Base-by-base conservation (phyloP, 2,329 filamentous ascomycete species). In the Paraphaeosphaeria minitans region DNA sequence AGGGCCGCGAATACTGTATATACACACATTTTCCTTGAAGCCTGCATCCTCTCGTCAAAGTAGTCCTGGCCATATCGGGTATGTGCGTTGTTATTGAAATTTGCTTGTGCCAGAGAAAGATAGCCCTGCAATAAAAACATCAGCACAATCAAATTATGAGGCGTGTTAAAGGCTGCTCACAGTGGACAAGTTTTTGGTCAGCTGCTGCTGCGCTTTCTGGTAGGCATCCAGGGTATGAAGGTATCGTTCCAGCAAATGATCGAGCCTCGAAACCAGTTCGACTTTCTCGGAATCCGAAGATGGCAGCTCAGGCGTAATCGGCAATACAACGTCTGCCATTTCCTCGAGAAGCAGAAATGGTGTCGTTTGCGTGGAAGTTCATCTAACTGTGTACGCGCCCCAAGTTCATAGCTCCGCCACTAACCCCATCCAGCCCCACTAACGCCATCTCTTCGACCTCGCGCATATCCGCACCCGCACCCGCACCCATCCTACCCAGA, bases 41-140 rank as follows among this genome's bases (percentile, higher is more conserved):
- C 88, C 71, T 87, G 86, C 87, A 92, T 91, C 48, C 90, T 84
- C 63, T 87, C 84, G 74, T 93, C 89, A 71, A 91, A 94, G 69
- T 85, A 84, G 66, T 91, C 88, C 62, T 81, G 83, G 3, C 89
- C 90, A 71, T 89, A 93, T 43, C 86, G 81, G 61, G 86, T 74
- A 33, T 87, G 84, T 13, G 85, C 80, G 70, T 86, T 82, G n/a
- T 85, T 86, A 29, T 85, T 80, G 76, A 91, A 93, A 77, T 93
- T 92, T 61, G 91, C 90, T 57, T 90, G 85, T n/a, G 90, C 88
- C 42, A 93, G 81, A 63, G 79, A 76, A 31, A 83, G 68, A 61
- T 76, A 82, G 7, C 79, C 81, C 78, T 81, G 47, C 9, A 14
- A 14, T 33, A 41, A 33, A 47, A 4, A 45, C 35, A 48, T 52